These are phyloP conservation scores for Fulvia fulva DNA, from an alignment of 2,329 filamentous ascomycete species.

Conservation along the genomic window DNA sequence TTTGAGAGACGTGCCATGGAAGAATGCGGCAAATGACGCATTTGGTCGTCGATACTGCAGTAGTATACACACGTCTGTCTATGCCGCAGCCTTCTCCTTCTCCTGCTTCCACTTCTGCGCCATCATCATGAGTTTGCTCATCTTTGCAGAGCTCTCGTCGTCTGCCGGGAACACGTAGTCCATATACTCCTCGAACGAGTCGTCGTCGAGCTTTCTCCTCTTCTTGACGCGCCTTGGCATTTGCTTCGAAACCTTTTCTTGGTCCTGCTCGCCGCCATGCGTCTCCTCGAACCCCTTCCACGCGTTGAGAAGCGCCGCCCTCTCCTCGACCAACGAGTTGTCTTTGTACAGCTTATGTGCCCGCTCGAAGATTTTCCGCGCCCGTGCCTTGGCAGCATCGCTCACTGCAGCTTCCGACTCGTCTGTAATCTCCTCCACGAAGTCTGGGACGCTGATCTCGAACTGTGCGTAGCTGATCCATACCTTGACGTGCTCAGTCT, in stretches of 20 bases:
- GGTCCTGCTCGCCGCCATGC: conserved; percentile 70
- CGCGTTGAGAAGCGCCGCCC: conserved; percentile 84
- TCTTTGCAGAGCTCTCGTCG: conserved; percentile 66
- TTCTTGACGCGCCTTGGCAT: conserved; percentile 95
- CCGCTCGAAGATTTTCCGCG: conserved; percentile 77
- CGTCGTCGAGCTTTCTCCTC: conserved; percentile 84
- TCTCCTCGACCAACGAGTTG: conserved; percentile 85
- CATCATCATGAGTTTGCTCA: conserved; percentile 79
- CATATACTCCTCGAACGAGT: conserved; percentile 92
- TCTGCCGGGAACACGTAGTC: conserved; percentile 97
- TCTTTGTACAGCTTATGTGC: conserved; percentile 86
- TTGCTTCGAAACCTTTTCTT: conserved; percentile 80
- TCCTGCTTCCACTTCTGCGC: conserved; percentile 83
- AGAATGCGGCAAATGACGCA: background rate
- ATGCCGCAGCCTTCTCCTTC: conserved; percentile 31
- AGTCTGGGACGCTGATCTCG: conserved; percentile 87
- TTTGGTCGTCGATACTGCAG: background rate
- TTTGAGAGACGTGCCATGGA: background rate
- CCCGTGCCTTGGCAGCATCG: conserved; percentile 77
- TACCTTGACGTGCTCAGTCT: conserved; percentile 98
- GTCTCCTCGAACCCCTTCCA: conserved; percentile 90
- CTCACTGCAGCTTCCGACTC: conserved; percentile 61
- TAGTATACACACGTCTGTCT: background rate
- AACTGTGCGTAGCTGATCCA: conserved; percentile 99
- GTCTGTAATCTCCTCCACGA: conserved; percentile 56